Percentiles rank a stretch among this genome's conserved stretches.
Evolutionary conservation across 495 filamentous ascomycete genomes (phyloP).

Genomic region (Stereocaulon alpinum): DNA sequence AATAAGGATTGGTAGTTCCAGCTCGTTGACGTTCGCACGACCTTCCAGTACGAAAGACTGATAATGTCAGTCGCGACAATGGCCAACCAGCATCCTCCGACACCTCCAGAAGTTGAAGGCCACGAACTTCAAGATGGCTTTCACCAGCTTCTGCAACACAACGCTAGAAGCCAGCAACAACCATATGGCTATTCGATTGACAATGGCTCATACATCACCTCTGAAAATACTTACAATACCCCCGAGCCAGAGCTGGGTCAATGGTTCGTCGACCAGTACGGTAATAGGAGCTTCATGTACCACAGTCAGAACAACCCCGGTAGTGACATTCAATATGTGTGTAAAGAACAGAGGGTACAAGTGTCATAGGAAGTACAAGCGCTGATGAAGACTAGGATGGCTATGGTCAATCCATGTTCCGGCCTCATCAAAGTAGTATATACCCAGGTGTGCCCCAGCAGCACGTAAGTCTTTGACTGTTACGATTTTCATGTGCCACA

Average conservation of each 20-base stretch:
- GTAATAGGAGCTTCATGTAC: conserved; percentile 23
- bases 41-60: background rate
- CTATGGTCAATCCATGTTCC: conserved; percentile 13
- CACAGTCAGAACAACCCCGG: conserved; percentile 24
- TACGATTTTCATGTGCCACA: background rate
- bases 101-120: conserved; percentile 15
- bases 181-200: conserved; percentile 10
- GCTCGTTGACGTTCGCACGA: background rate
- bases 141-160: conserved; percentile 41
- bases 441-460: conserved; percentile 10
- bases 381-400: conserved; percentile 21
- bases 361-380: background rate
- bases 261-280: conserved; percentile 19
- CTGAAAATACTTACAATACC: conserved; percentile 19
- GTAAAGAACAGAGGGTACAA: conserved; percentile 5
- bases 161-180: conserved; percentile 28
- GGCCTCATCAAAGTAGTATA: conserved; percentile 8
- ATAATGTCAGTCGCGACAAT: conserved; percentile 13
- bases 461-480: conserved; percentile 13
- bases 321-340: conserved; percentile 35
- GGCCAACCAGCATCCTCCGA: conserved; percentile 13
- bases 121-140: conserved; percentile 38
- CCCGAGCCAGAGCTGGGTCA: conserved; percentile 19
- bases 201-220: conserved; percentile 16
- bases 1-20: background rate